phyloP scores from a whole-genome alignment of 179 eudicot species.

The Patellifolia procumbens region DNA sequence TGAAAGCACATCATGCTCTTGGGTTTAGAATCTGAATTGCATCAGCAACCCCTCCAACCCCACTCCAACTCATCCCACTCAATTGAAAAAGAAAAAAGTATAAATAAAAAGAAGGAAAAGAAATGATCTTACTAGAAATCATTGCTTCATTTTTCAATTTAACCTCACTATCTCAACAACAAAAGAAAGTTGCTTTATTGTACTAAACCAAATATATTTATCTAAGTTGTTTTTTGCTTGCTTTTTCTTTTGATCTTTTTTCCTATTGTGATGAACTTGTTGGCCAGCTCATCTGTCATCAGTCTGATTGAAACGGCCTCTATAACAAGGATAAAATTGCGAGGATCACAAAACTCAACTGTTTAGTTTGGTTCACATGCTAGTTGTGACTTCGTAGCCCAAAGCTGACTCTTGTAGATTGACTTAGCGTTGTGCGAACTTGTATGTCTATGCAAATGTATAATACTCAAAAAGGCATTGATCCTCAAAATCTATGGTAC shows the following conservation, averaged over 20 bases:
- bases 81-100: background rate
- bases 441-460: background rate
- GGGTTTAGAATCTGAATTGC: background rate
- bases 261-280: background rate
- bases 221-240: background rate
- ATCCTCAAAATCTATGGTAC: background rate
- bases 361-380: background rate
- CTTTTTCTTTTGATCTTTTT: background rate
- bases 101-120: background rate
- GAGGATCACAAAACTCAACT: background rate
- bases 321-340: background rate
- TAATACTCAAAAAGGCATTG: background rate
- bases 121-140: background rate
- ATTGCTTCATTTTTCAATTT: background rate
- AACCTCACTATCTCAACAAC: no score
- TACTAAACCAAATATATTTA: background rate
- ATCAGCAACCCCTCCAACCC: background rate
- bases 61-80: constrained; percentile 4
- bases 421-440: background rate
- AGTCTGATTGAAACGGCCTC: background rate
- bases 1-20: background rate
- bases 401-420: background rate
- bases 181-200: background rate
- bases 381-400: background rate
- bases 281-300: background rate